Base-by-base conservation (phyloP, 768 basidiomycete species). In the Leccinum subgranulosum region DNA sequence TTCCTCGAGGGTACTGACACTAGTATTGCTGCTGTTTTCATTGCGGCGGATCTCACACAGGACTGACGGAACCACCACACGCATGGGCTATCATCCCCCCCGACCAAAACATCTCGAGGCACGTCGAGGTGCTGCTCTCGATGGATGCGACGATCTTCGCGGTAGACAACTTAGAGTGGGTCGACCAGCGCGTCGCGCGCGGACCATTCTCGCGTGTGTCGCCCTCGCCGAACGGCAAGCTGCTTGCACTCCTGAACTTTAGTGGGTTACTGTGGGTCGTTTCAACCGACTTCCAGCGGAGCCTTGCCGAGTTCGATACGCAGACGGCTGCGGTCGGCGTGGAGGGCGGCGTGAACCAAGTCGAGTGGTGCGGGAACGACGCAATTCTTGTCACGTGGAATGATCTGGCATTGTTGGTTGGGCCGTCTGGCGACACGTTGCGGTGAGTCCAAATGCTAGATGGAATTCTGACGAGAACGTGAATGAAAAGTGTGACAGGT, bases 311-410 rank as follows among this genome's bases (percentile, higher is more conserved):
- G 68, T 94, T 92, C 62, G 85, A 94, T 56, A 89, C 90, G 2
- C 77, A 71, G 8, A 77, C 75, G 27, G 79, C 83, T 29, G 82
- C 75, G 27, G 79, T 82, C 29, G 83, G 78, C 6, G 82, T 80
- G 0, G 79, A 84, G 19, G 88, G 86, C 2, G 71, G 77, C 4
- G 79, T 91, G 3, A 77, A 78, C 34, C 87, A 88, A 62, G 86
- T 94, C 0, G 90, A 89, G 66, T 99, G 97, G 97, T 98, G 94
- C 70, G 95, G 95, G 1, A 93, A 94, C 67, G 95, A 99, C 72
- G 93, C 94, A 0, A 88, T 98, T 47, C 78, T 94, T 3, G 80
- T 97, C 17, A 87, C 87, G 19, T 98, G 94, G 92, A 83, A 85
- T 45, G 75, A 81, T 19, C 74, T 87, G 29, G 89, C 86, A 0